Evolutionary conservation across 257 asterid genomes (phyloP), one percentile per base, ranked within the genome.

Genomic region (Solanum raphanifolium): DNA sequence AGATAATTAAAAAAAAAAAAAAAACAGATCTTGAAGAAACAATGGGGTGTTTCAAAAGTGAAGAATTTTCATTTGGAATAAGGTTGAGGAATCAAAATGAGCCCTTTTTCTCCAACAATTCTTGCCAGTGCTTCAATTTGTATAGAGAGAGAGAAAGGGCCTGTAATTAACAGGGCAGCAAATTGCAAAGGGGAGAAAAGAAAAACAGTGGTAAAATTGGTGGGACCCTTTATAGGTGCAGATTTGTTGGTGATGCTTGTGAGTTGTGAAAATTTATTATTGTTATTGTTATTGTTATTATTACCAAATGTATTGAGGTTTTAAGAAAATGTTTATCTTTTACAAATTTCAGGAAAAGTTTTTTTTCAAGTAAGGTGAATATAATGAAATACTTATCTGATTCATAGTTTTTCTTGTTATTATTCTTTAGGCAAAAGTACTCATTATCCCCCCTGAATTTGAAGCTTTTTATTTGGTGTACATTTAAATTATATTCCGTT

Each of bases 171-270:
- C 73, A 43, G 39, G 31, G 46, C 20, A 89, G 62, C 87, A 52
- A 52, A 52, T 52, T 52, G 62, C 62, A 84, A 83, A 74, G 3
- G 65, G 65, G 65, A 55, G 65, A 55, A 7, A 55, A 27, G 35
- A 25, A 78, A 69, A 62, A 34, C 46, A 85, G 21, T 39, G 87
- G 88, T 73, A 76, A 84, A 88, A 90, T 91, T 89, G 88, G 94
- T 90, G 95, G 98, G 96, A 43, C 92, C 95, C 87, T 74, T 82
- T 87, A 35, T 86, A 88, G 94, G 91, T 92, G 94, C 93, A 93
- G 86, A 89, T 95, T 93, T 93, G 98, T 91, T 90, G 93, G 87
- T 72, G 89, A 93, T 88, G 91, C 76, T 72, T 87, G 90, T 81
- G 88, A 84, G 65, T 55, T 55, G 65, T 55, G 65, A 55, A 55